Base-by-base conservation (phyloP, 108 stramenopile species). In the Fragilariopsis cylindrus region DNA sequence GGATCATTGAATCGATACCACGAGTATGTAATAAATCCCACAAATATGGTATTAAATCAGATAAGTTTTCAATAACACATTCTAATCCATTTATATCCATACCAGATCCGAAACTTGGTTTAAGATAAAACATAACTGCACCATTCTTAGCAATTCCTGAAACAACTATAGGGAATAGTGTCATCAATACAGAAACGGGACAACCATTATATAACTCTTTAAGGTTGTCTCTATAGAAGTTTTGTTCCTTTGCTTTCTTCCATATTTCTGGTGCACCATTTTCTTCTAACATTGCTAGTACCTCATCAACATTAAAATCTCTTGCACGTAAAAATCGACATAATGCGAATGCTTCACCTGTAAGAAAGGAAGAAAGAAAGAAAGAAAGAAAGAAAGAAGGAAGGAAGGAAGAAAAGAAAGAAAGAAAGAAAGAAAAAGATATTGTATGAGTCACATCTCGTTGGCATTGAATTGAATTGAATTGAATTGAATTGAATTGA, bases 131-230 rank as follows among this genome's bases (percentile, higher is more conserved):
- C 49, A 75, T 45, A 7, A 57, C 47, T 4, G 66, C 58, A 16
- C 74, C 74, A 55, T 75, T 75, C 42, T 75, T 75, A 16, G 65
- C 74, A 53, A 67, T 69, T 12, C 74, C 74, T 9, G 53, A 42
- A 7, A 42, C 16, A 16, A 75, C 42, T 13, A 69, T 7, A 3
- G 74, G 74, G 45, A 69, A 69, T 45, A 55, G 66, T 5, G 66
- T 75, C 54, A 48, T 18, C 0, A 75, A 53, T 13, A 75, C 67
- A 3, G 74, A 50, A n/a, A 69, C 4, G 11, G 74, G 74, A 57
- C 56, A 58, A 13, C 74, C 74, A 40, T 68, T 68, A 44, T 45
- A 68, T 63, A 15, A 42, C 0, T 12, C 43, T n/a, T 44, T 47
- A 30, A 30, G 30, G 15, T 6, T 55, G 40, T 75, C 74, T 13